A percentile compares a stretch with the other conserved stretches of the same genome.
Conservation (phyloP, 2,329 filamentous ascomycete genomes). For the Aspergillus nomiae region DNA sequence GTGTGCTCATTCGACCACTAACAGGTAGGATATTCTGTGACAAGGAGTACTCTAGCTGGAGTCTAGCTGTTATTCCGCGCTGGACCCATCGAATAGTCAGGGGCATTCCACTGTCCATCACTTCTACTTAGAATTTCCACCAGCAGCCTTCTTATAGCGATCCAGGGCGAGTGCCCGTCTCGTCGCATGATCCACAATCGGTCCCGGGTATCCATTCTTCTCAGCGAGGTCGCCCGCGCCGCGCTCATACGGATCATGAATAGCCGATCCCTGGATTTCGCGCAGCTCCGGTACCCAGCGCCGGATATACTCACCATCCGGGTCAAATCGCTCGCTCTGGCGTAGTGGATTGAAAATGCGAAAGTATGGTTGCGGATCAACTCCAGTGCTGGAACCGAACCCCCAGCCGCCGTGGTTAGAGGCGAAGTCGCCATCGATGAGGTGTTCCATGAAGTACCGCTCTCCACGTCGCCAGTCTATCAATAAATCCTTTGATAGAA, state of each 20-base stretch:
- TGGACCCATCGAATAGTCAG: not conserved
- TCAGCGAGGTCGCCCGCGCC: slow-evolving; percentile 61
- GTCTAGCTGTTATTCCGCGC: not conserved
- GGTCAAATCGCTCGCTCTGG: slow-evolving; percentile 86
- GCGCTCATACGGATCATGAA: slow-evolving; percentile 78
- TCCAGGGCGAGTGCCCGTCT: slow-evolving; percentile 67
- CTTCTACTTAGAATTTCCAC: not conserved
- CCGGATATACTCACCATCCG: slow-evolving; percentile 75
- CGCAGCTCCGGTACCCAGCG: slow-evolving; percentile 78
- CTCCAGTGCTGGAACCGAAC: slow-evolving; percentile 67
- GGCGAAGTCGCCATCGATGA: slow-evolving; percentile 78
- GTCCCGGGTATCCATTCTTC: slow-evolving; percentile 71
- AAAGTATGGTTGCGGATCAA: slow-evolving; percentile 88
- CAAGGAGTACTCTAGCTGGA: not conserved
- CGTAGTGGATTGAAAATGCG: slow-evolving; percentile 83
- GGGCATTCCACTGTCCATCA: not conserved
- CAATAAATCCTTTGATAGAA: slow-evolving; percentile 76
- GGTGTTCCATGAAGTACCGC: slow-evolving; percentile 76
- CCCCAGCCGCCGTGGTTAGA: slow-evolving; percentile 75
- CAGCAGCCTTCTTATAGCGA: slow-evolving; percentile 66
- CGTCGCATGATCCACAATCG: slow-evolving; percentile 73
- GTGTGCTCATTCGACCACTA: not conserved
- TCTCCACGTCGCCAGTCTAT: slow-evolving; percentile 85
- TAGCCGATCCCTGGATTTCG: slow-evolving; percentile 64
- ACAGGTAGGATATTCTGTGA: not conserved